Evolutionary conservation across 2,329 filamentous ascomycete genomes (phyloP), one percentile per base, ranked within the genome.

Genomic region (Arthrobotrys entomopaga): DNA sequence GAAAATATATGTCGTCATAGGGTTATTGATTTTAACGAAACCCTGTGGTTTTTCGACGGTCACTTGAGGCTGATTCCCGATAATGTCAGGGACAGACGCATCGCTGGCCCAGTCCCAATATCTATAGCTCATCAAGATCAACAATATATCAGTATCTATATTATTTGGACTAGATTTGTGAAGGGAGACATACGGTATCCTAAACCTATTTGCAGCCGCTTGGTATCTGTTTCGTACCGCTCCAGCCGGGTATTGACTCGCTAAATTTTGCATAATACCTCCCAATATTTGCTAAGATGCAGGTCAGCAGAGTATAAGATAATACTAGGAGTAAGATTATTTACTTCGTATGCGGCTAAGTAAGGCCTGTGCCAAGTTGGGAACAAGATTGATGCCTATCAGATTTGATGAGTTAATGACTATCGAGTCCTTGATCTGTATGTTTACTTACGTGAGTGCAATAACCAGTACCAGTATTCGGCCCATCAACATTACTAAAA

Each of bases 31-130:
- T 11, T 43, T 53, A 29, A 74, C 63, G 53, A 67, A 74, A 15
- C 70, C 70, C n/a, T 67, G 63, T 13, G 70, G 70, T 29, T 74
- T 74, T 38, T 67, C 49, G n/a, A 74, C 63, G 1, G 57, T 63
- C n/a, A 74, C 52, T 11, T 48, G 58, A 0, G 43, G 7, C 29
- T 64, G 50, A 13, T 42, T 59, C 2, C 63, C 63, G 8, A 74
- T 29, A 42, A 74, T 53, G 38, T 65, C 46, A 6, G 70, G 70
- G 22, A 67, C 49, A 15, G 46, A 48, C 19, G 63, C 57, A 59
- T 74, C 43, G 50, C 70, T 74, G 3, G 70, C 70, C 70, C 70
- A 74, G 24, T 74, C 70, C 70, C 70, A 74, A 40, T 74, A 74
- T 48, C 70, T 74, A 54, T 34, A 46, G 3, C 3, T 40, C 26